phyloP scores from a whole-genome alignment of 164 flowering plant species.

The Hamamelis virginiana region DNA sequence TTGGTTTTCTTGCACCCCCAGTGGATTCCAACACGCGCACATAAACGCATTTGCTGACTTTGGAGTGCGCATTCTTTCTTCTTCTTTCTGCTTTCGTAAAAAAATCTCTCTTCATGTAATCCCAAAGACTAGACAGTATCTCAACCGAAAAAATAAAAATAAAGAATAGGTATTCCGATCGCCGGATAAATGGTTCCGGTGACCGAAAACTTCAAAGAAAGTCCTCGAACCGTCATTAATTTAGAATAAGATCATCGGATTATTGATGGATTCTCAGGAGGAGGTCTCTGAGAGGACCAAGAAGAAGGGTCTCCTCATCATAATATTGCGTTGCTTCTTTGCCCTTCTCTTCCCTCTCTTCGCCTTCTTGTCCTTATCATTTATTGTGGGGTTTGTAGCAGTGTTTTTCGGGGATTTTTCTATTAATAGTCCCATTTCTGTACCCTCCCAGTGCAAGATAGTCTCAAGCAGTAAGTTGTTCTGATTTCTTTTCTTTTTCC shows the following conservation, averaged over 20 bases:
- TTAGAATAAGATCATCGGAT: neutral
- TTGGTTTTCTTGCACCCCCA: too few relatives aligned
- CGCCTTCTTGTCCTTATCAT: constrained; percentile 29
- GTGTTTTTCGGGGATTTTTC: constrained; percentile 32
- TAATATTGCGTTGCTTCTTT: constrained; percentile 18
- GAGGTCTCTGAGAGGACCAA: neutral
- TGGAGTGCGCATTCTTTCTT: too few relatives aligned
- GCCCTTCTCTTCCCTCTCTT: constrained; percentile 37
- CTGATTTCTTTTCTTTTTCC: neutral
- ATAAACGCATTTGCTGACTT: too few relatives aligned
- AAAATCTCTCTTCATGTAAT: too few relatives aligned
- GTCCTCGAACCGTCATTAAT: neutral
- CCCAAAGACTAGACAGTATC: too few relatives aligned
- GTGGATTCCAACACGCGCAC: too few relatives aligned
- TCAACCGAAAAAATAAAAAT: too few relatives aligned
- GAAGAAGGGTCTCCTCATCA: constrained; percentile 9
- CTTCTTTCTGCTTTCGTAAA: too few relatives aligned
- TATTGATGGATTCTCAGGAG: constrained; percentile 16
- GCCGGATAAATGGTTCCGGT: constrained; percentile 20
- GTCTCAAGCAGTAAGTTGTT: constrained; percentile 67
- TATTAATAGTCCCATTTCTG: constrained; percentile 37
- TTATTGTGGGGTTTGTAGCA: constrained; percentile 33
- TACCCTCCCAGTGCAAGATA: constrained; percentile 71
- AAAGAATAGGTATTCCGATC: too few relatives aligned
- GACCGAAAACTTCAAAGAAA: constrained; percentile 6